Evolutionary conservation across 192 early-diverging fungal species (phyloP), one percentile per base, ranked within the genome.

Genomic region (Coemansia sp.): DNA sequence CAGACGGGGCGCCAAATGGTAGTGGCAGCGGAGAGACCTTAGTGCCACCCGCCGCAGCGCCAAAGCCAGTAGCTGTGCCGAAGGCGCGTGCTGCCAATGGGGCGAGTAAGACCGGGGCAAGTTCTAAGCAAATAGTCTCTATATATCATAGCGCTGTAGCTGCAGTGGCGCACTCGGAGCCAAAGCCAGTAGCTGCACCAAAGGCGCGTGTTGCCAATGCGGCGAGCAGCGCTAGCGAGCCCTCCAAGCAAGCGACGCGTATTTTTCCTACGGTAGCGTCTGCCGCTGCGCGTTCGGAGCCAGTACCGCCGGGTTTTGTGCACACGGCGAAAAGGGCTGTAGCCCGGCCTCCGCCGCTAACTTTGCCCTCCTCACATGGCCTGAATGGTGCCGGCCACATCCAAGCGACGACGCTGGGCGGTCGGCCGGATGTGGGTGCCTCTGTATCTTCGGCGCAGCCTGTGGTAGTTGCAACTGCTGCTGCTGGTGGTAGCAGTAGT

Each of bases 61-160:
- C 24, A 48, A 64, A 32, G 45, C 15, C 63, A n/a, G 63, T 45
- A 48, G 63, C 45, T 50, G 31, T 34, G 31, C 48, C 64, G 9
- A 38, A 5, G 7, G 9, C 24, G 24, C 24, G 24, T 27, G 24
- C 24, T 27, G 24, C 24, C 24, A 27, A 27, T 27, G 24, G 24
- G 24, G 24, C 24, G 24, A 27, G 24, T 27, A 27, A 27, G 24
- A 27, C 24, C 24, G 24, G 24, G 1, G 27, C 27, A 0, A 27
- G 2, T 27, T 27, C 27, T 27, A 27, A 27, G 27, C 27, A 27
- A 27, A 27, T 27, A 2, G 2, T 0, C 27, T 2, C 27, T 27
- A 27, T 27, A 0, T 27, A 27, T 27, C 27, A 27, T 27, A 27
- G 27, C 0, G 27, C 27, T 27, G 2, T 20, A 3, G 45, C 39